Evolutionary conservation across 352 stramenopile genomes (phyloP).

Genomic region (Plasmopara viticola): DNA sequence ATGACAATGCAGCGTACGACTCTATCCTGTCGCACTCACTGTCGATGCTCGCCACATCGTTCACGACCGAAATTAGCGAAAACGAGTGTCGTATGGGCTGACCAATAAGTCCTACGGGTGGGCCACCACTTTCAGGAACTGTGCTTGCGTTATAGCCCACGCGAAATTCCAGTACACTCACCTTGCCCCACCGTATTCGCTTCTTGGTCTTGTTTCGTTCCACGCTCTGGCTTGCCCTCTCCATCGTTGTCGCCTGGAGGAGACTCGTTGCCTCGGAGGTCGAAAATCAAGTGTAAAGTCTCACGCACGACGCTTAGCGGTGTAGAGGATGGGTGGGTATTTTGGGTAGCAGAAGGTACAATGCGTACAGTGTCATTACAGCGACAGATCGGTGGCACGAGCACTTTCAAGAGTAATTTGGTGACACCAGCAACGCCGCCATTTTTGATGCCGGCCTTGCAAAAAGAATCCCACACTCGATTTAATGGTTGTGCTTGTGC

Average conservation of each 20-base stretch:
- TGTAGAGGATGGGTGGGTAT: conserved; percentile 1
- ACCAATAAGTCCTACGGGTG: conserved; percentile 44
- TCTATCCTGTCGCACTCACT: conserved; percentile 23
- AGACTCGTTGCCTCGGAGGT: neutral
- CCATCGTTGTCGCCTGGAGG: conserved; percentile 1
- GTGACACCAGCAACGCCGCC: too few relatives aligned
- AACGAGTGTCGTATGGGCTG: conserved; percentile 28
- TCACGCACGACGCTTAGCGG: conserved; percentile 6
- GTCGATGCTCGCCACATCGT: conserved; percentile 16
- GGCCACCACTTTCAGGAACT: conserved; percentile 38
- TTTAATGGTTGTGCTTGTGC: too few relatives aligned
- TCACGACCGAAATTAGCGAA: conserved; percentile 18
- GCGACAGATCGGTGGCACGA: neutral
- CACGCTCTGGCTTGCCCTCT: conserved; percentile 5
- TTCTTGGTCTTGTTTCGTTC: conserved; percentile 18
- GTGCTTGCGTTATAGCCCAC: conserved; percentile 45
- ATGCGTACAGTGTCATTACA: too few relatives aligned
- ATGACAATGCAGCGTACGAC: conserved; percentile 8
- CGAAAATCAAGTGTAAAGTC: conserved; percentile 11
- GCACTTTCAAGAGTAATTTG: neutral
- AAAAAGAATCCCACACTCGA: too few relatives aligned
- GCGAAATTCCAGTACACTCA: conserved; percentile 44
- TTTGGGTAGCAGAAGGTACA: neutral
- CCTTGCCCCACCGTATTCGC: conserved; percentile 33
- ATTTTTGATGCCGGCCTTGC: too few relatives aligned